Base-by-base conservation (phyloP, 306 rosid genomes). In the apple (Malus domestica) region DNA sequence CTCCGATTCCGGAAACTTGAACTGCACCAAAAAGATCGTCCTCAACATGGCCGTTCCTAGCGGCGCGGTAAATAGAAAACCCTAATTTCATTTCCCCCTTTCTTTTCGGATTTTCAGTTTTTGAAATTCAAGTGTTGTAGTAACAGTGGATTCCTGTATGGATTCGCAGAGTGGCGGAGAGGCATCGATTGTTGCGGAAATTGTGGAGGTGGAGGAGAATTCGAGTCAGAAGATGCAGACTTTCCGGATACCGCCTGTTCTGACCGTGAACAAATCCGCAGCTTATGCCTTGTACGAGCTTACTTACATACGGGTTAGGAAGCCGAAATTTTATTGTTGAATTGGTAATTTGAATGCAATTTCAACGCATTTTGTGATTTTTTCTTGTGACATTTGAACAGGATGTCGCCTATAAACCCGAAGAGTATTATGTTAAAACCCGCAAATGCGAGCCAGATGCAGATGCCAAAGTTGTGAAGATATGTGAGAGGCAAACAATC, bases 131-230 rank as follows among this genome's bases (percentile, higher is more conserved):
- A 40, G 45, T 0, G 1, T 40, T 40, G 45, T 9, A 40, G 45
- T 40, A 40, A 40, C 3, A 1, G 45, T 62, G 51, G 16, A 51
- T n/a, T 72, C 30, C 67, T 66, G 73, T 59, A 0, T 62, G 59
- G 58, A 25, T 64, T 38, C 20, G 51, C 82, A 89, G 98, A 90
- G 91, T 71, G 98, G 97, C 13, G 93, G 96, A 67, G 97, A 95
- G 81, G 93, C 93, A 8, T 90, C 99, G 11, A 85, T 95, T 67
- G 88, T 90, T 15, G 99, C 97, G 4, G 97, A 92, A 75, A 80
- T 95, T 68, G 99, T 92, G 59, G 98, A 95, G 74, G 93, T 90
- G 33, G 99, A 95, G 80, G 89, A 90, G 77, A 95, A 95, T 74
- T 89, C 96, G 22, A 86, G 92, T 67, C 84, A 73, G 61, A 95